Percentiles rank a stretch among this genome's conserved stretches.
phyloP scores from a whole-genome alignment of 2,329 filamentous ascomycete genomes.

The Ascochyta rabiei region DNA sequence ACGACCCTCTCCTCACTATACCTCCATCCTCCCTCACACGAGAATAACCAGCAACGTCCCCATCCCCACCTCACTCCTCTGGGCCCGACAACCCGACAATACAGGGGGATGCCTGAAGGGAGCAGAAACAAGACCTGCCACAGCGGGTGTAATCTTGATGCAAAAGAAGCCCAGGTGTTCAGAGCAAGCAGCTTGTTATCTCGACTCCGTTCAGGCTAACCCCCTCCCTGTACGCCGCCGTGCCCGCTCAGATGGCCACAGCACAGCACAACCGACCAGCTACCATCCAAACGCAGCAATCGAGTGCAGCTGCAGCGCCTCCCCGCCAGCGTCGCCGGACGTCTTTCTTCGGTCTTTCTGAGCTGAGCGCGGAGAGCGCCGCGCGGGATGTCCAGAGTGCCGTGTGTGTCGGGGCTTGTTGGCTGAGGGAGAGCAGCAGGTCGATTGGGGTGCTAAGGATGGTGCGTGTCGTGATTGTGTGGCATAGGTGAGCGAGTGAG shows the following conservation, averaged over 20 bases:
- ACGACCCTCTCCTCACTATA: conserved; percentile 47
- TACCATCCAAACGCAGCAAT: too few relatives aligned
- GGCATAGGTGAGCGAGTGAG: not conserved
- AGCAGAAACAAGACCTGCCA: conserved; percentile 44
- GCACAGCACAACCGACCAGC: too few relatives aligned
- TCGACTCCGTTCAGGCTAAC: too few relatives aligned
- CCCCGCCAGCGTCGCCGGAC: conserved; percentile 36
- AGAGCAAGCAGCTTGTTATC: too few relatives aligned
- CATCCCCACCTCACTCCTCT: too few relatives aligned
- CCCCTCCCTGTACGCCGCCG: too few relatives aligned
- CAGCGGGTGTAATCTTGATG: too few relatives aligned
- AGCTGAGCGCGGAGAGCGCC: conserved; percentile 48
- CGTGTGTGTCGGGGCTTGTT: too few relatives aligned
- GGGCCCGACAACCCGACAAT: too few relatives aligned
- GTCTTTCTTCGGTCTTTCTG: too few relatives aligned
- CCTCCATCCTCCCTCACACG: conserved; percentile 47
- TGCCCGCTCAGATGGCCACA: conserved; percentile 48
- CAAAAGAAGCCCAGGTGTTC: too few relatives aligned
- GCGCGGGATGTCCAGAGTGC: conserved; percentile 48
- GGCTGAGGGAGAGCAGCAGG: conserved; percentile 28
- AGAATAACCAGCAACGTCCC: conserved; percentile 47
- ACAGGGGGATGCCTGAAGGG: too few relatives aligned
- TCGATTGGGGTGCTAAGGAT: conserved; percentile 46
- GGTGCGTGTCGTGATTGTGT: conserved; percentile 44
- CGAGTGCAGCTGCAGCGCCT: conserved; percentile 39